A percentile compares a stretch with the other conserved stretches of the same genome.
Evolutionary conservation across 352 stramenopile species (phyloP).

Genomic region (Phytophthora pseudosyringae): DNA sequence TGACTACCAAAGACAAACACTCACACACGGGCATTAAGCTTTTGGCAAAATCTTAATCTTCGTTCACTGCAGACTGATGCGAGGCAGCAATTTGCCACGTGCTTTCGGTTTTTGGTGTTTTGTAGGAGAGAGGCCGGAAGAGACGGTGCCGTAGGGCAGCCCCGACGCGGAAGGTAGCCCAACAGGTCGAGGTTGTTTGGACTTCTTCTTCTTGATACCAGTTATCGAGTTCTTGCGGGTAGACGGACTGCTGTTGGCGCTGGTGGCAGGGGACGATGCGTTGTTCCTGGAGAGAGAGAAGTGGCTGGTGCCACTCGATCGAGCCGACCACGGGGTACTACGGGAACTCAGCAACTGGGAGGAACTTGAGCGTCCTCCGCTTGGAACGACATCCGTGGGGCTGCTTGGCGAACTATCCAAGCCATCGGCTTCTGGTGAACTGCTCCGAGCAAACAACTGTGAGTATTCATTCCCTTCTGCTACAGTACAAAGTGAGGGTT

Average conservation of each 20-base stretch:
- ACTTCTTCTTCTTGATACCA: conserved; percentile 33
- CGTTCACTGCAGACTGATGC: conserved; percentile 32
- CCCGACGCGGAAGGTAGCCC: conserved; percentile 24
- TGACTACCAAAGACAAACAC: no score
- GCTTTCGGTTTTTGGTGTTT: conserved; percentile 37
- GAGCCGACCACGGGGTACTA: conserved; percentile 19
- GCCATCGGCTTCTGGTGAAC: conserved; percentile 30
- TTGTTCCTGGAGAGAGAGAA: conserved; percentile 34
- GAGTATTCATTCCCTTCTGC: background rate
- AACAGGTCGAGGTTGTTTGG: conserved; percentile 26
- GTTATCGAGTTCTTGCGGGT: conserved; percentile 22
- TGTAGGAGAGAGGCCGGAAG: conserved; percentile 22
- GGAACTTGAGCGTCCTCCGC: conserved; percentile 13
- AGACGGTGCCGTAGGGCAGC: conserved; percentile 3
- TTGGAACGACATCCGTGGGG: conserved; percentile 12
- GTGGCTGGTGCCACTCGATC: conserved; percentile 24
- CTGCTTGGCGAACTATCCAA: conserved; percentile 22
- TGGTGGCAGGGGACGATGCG: conserved; percentile 16
- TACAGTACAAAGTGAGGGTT: background rate
- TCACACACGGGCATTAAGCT: no score
- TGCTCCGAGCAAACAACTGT: conserved; percentile 12
- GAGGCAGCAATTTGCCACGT: conserved; percentile 31
- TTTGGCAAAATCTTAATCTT: background rate
- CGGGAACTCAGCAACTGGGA: conserved; percentile 20
- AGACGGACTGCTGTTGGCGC: conserved; percentile 17